A percentile compares a stretch with the other conserved stretches of the same genome.
Conservation (phyloP, 176 grass and related monocot genomes). For the Hsuehochloa calcarea region DNA sequence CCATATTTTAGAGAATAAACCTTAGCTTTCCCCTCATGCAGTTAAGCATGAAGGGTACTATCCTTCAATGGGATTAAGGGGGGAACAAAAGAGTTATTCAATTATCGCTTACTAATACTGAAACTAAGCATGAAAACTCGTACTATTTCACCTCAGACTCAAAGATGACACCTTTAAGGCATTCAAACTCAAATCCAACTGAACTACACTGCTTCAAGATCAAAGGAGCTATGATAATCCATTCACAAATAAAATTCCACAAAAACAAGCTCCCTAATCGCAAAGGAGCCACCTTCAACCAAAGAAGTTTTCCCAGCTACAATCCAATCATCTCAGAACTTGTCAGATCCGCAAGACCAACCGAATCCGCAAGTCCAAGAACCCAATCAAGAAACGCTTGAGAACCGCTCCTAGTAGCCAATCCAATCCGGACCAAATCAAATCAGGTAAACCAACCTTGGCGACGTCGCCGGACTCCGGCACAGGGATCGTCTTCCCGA, state of each 20-base stretch:
- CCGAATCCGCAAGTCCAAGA: neutral
- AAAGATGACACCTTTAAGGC: neutral
- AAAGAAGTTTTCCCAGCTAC: neutral
- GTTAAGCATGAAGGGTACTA: neutral
- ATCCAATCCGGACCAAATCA: neutral
- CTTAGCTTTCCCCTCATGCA: neutral
- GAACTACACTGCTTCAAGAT: neutral
- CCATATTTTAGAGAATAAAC: neutral
- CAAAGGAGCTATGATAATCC: neutral
- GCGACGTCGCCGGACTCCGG: slow-evolving; percentile 23
- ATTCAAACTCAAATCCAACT: neutral
- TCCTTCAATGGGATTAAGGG: neutral
- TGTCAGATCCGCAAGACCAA: neutral
- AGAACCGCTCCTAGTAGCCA: neutral
- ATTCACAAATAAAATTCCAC: neutral
- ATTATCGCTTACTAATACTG: neutral
- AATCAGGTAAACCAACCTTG: slow-evolving; percentile 34
- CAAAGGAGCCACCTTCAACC: neutral
- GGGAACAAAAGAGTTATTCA: neutral
- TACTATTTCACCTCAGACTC: neutral
- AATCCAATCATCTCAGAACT: neutral
- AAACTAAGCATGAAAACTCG: neutral
- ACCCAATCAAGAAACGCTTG: neutral
- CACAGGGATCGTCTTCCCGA: slow-evolving; percentile 67
- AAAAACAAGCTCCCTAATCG: neutral